A percentile compares a stretch with the other conserved stretches of the same genome.
Evolutionary conservation across 306 rosid species (phyloP).

Genomic region (Medicago arabica): DNA sequence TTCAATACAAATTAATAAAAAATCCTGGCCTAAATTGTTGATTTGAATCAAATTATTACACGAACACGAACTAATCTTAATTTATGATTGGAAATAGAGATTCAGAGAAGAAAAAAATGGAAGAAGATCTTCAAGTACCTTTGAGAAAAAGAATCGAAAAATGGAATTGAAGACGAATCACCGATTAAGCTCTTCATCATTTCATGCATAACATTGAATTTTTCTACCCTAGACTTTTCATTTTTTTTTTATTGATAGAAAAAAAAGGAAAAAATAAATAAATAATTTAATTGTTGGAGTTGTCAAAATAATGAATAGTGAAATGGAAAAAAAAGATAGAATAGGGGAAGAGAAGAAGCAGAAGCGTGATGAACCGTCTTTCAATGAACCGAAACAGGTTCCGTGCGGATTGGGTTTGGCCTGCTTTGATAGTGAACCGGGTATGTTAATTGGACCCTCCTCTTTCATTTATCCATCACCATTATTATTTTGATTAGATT

Average conservation of each 20-base stretch:
- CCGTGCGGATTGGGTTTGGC: background rate
- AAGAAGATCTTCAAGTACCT: background rate
- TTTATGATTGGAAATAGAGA: background rate
- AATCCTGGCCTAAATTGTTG: constrained; percentile 1
- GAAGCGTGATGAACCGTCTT: background rate
- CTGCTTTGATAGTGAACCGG: constrained; percentile 6
- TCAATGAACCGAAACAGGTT: background rate
- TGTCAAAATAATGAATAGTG: background rate
- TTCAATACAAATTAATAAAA: background rate
- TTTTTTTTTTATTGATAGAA: background rate
- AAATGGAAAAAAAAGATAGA: background rate
- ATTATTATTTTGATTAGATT: no score
- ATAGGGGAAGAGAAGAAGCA: background rate
- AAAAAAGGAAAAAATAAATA: background rate
- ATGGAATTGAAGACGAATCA: background rate
- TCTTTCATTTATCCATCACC: background rate
- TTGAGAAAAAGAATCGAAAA: background rate
- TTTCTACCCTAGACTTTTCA: background rate
- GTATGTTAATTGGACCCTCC: background rate
- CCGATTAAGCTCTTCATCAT: background rate
- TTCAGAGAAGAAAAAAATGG: background rate
- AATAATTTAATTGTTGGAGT: background rate
- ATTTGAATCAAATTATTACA: background rate
- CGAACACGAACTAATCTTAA: background rate
- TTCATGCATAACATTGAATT: background rate